Conservation (phyloP, 352 stramenopile species). For the Phytophthora pseudosyringae region DNA sequence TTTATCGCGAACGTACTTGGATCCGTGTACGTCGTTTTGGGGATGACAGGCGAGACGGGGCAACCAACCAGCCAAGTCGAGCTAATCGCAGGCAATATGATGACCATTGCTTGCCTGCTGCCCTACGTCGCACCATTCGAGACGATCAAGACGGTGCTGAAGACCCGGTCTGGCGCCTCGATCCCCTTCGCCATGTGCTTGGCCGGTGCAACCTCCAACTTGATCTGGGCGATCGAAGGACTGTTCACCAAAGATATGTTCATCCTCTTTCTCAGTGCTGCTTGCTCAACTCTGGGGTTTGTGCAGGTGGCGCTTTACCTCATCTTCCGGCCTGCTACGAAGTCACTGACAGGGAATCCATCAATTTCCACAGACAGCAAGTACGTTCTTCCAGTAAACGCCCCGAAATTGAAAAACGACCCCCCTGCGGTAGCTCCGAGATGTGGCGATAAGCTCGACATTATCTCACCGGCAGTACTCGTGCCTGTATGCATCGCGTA, state of each 20-base stretch:
- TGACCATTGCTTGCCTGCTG: conserved; percentile 35
- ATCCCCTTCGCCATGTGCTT: conserved; percentile 46
- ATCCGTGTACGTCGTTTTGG: conserved; percentile 28
- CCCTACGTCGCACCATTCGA: conserved; percentile 47
- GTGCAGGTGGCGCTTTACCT: conserved; percentile 37
- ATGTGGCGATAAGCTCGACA: conserved; percentile 16
- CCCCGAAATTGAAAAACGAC: not conserved
- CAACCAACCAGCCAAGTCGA: conserved; percentile 22
- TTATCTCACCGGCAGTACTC: conserved; percentile 8
- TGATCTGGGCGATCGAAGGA: conserved; percentile 41
- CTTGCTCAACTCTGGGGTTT: conserved; percentile 24
- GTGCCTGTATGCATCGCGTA: conserved; percentile 18
- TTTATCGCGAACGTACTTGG: conserved; percentile 23
- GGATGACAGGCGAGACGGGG: conserved; percentile 23
- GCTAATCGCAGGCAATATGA: conserved; percentile 40
- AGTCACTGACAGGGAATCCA: not conserved
- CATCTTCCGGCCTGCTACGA: conserved; percentile 23
- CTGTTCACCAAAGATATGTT: conserved; percentile 30
- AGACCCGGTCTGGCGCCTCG: conserved; percentile 32
- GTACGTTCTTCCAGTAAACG: conserved; percentile 10
- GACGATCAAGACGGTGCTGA: conserved; percentile 45
- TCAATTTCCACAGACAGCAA: conserved; percentile 5
- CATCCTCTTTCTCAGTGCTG: conserved; percentile 28
- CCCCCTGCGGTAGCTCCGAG: not conserved
- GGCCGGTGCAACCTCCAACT: conserved; percentile 32